phyloP scores from a whole-genome alignment of 306 rosid genomes.

The Lupinus albus region DNA sequence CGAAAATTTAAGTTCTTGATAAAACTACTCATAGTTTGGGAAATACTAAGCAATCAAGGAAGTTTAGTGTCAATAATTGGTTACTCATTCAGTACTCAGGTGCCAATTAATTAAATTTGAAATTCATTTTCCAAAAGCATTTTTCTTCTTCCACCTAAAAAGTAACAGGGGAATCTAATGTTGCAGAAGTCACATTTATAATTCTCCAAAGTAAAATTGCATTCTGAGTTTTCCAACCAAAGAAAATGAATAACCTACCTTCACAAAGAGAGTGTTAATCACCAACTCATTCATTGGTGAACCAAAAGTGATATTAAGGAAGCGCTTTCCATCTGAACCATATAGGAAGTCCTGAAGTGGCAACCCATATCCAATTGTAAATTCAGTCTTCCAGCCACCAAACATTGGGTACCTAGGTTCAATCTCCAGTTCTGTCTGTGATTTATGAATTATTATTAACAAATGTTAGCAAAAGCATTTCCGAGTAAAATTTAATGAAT shows the following conservation, averaged over 20 bases:
- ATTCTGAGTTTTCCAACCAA: conserved; percentile 32
- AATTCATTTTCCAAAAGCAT: conserved; percentile 1
- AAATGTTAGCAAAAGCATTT: conserved; percentile 33
- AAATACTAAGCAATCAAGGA: conserved; percentile 11
- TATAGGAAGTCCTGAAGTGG: conserved; percentile 89
- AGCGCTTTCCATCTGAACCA: conserved; percentile 71
- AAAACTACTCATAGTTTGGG: conserved; percentile 7
- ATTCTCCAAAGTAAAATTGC: conserved; percentile 1
- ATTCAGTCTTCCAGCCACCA: conserved; percentile 96
- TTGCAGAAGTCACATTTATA: conserved; percentile 21
- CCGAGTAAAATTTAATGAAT: neutral
- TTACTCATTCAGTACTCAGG: conserved; percentile 5
- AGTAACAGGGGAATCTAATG: conserved; percentile 26
- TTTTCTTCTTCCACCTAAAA: conserved; percentile 2
- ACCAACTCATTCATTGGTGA: conserved; percentile 79
- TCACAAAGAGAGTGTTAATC: conserved; percentile 73
- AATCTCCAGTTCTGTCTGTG: conserved; percentile 79
- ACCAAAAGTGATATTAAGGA: conserved; percentile 79
- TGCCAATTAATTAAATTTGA: conserved; percentile 21
- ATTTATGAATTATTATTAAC: conserved; percentile 35
- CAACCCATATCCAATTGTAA: conserved; percentile 90
- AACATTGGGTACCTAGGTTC: conserved; percentile 95
- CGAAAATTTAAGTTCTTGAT: neutral
- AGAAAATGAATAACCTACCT: conserved; percentile 48
- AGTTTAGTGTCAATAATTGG: conserved; percentile 8